Percentiles rank a stretch among this genome's conserved stretches.
Evolutionary conservation across 495 filamentous ascomycete species (phyloP).

Genomic region (Trichoderma gamsii): DNA sequence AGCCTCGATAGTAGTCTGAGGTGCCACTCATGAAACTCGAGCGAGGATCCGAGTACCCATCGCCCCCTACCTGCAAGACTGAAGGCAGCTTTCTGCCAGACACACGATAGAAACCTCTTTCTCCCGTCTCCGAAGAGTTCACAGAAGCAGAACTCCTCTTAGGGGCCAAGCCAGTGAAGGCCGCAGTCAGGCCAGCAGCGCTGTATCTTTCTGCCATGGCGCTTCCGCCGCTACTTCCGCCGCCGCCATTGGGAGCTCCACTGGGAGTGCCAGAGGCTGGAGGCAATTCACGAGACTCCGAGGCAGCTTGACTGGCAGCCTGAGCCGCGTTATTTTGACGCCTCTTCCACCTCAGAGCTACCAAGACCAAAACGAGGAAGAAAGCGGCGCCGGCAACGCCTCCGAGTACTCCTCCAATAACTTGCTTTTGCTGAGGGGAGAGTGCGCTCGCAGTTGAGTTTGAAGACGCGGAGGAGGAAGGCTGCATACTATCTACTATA

Average conservation of each 20-base stretch:
- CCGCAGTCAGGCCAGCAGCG: slow-evolving; percentile 47
- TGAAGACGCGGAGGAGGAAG: neutral
- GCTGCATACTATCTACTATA: neutral
- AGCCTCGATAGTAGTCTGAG: slow-evolving; percentile 47
- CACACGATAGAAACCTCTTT: slow-evolving; percentile 50
- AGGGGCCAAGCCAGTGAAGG: slow-evolving; percentile 43
- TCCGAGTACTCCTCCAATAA: slow-evolving; percentile 58
- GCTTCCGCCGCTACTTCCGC: slow-evolving; percentile 23
- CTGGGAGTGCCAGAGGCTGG: slow-evolving; percentile 23
- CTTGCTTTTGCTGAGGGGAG: slow-evolving; percentile 23
- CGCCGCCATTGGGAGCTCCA: slow-evolving; percentile 18
- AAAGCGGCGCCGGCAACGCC: slow-evolving; percentile 52
- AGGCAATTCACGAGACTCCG: neutral
- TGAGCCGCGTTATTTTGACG: slow-evolving; percentile 30
- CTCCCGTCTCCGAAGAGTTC: slow-evolving; percentile 36
- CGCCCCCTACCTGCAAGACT: slow-evolving; percentile 61
- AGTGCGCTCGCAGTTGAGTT: slow-evolving; percentile 9
- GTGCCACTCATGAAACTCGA: slow-evolving; percentile 39
- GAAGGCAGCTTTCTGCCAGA: slow-evolving; percentile 69
- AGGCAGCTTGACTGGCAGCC: neutral
- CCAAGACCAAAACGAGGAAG: slow-evolving; percentile 44
- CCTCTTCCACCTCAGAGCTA: slow-evolving; percentile 45
- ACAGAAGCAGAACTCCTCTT: slow-evolving; percentile 42
- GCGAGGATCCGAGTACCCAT: slow-evolving; percentile 60
- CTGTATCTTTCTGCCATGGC: slow-evolving; percentile 46